Percentiles rank a stretch among this genome's conserved stretches.
phyloP scores from a whole-genome alignment of 495 filamentous ascomycete species.

The Haplographium delicatum region DNA sequence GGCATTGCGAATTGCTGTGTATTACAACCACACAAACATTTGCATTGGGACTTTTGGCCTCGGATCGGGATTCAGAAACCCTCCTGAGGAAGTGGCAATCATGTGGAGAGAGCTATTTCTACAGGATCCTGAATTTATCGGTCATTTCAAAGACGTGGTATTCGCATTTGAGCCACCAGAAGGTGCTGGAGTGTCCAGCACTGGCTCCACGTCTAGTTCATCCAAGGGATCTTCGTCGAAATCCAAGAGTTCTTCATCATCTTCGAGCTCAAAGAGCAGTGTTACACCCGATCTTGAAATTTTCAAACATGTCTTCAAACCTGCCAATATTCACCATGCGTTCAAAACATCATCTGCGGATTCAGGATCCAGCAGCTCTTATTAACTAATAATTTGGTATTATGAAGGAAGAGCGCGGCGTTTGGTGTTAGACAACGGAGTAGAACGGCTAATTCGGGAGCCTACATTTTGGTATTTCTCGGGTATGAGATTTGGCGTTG shows the following conservation, averaged over 20 bases:
- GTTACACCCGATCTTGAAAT: slow-evolving; percentile 17
- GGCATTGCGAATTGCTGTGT: slow-evolving; percentile 61
- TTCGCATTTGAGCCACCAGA: slow-evolving; percentile 56
- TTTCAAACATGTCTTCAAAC: slow-evolving; percentile 23
- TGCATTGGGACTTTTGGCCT: slow-evolving; percentile 68
- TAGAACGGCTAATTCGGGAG: not conserved
- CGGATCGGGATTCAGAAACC: slow-evolving; percentile 65
- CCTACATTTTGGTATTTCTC: not conserved
- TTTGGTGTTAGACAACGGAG: not conserved
- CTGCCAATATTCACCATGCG: slow-evolving; percentile 17
- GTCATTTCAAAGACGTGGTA: slow-evolving; percentile 60
- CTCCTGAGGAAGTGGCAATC: slow-evolving; percentile 57
- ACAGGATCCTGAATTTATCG: slow-evolving; percentile 56
- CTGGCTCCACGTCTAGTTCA: slow-evolving; percentile 13
- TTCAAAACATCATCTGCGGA: slow-evolving; percentile 7
- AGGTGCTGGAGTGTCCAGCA: not conserved
- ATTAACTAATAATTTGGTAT: not conserved
- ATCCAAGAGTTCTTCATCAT: slow-evolving; percentile 5
- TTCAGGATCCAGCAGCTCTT: not conserved
- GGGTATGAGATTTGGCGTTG: not conserved
- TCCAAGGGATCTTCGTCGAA: slow-evolving; percentile 13
- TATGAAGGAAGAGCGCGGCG: not conserved
- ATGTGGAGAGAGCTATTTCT: slow-evolving; percentile 65
- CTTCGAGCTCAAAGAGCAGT: not conserved
- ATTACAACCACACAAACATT: slow-evolving; percentile 50